Percentiles rank a stretch among this genome's conserved stretches.
These are phyloP conservation scores for Calonectria fujianensis DNA, from an alignment of 2,329 filamentous ascomycete genomes.

Conservation along the genomic window DNA sequence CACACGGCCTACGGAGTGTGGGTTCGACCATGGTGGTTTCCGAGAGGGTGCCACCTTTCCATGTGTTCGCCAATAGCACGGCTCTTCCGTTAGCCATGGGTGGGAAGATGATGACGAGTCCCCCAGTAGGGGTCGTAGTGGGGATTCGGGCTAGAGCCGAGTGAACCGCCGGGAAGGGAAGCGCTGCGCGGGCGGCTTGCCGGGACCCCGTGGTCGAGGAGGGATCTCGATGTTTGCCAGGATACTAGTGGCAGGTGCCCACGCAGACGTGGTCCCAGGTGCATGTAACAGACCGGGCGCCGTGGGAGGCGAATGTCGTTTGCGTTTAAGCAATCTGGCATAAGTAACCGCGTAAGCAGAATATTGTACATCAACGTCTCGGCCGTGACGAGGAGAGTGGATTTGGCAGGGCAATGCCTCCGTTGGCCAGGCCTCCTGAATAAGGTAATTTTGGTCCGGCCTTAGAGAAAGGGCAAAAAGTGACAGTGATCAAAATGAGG, in stretches of 20 bases:
- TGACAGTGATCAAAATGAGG: background rate
- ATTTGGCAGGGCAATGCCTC: constrained; percentile 28
- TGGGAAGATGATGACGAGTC: constrained; percentile 59
- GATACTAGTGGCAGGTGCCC: constrained; percentile 36
- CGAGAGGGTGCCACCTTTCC: constrained; percentile 53
- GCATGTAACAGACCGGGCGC: constrained; percentile 53
- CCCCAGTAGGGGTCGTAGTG: constrained; percentile 57
- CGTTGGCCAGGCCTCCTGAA: background rate
- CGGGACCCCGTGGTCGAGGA: constrained; percentile 46
- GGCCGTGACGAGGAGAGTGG: background rate
- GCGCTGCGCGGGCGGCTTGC: constrained; percentile 50
- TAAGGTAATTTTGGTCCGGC: background rate
- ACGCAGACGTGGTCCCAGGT: constrained; percentile 24
- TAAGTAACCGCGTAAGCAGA: constrained; percentile 6
- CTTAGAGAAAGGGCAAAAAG: background rate
- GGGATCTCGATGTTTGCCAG: constrained; percentile 56
- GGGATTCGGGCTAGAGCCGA: constrained; percentile 63
- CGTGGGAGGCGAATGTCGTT: constrained; percentile 41
- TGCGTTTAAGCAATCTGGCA: constrained; percentile 39
- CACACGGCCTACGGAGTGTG: constrained; percentile 50
- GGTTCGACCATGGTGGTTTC: constrained; percentile 52
- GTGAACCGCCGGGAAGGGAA: constrained; percentile 60
- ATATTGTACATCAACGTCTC: background rate
- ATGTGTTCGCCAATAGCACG: constrained; percentile 60
- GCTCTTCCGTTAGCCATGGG: constrained; percentile 58